Conservation (phyloP, 805 yeast species). For the Hanseniaspora pseudoguilliermondii region DNA sequence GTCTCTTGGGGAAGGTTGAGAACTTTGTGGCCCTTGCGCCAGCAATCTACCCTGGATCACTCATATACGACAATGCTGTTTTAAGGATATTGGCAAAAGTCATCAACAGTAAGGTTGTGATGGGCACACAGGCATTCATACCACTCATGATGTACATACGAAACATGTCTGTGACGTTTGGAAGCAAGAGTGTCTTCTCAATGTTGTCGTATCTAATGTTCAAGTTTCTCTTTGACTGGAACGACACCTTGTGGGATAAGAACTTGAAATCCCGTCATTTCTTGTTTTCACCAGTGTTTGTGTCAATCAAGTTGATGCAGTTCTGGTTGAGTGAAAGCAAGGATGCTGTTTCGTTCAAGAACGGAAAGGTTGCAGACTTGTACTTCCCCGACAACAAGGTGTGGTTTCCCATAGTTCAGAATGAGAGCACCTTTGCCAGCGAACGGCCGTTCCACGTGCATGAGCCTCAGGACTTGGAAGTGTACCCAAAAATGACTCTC, state of each 20-base stretch:
- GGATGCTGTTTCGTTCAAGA: conserved; percentile 33
- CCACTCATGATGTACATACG: conserved; percentile 60
- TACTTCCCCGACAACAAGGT: conserved; percentile 39
- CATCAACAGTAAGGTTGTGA: conserved; percentile 37
- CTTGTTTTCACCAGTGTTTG: conserved; percentile 72
- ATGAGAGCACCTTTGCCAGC: conserved; percentile 13
- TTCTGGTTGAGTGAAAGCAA: conserved; percentile 68
- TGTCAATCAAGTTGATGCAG: conserved; percentile 67
- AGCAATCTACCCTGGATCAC: conserved; percentile 76
- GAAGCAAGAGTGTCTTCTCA: conserved; percentile 40
- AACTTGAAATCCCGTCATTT: conserved; percentile 60
- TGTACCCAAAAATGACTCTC: conserved; percentile 48
- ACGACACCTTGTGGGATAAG: conserved; percentile 61
- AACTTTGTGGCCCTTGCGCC: conserved; percentile 75
- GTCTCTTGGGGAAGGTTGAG: conserved; percentile 43
- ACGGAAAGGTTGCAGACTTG: conserved; percentile 22
- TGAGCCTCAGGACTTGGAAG: conserved; percentile 27
- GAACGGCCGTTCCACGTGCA: conserved; percentile 20
- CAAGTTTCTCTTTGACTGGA: conserved; percentile 80
- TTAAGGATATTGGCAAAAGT: conserved; percentile 49
- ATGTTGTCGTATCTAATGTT: conserved; percentile 67
- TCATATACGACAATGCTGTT: conserved; percentile 50
- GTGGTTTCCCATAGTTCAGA: conserved; percentile 39
- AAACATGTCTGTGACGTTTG: conserved; percentile 30
- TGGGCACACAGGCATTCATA: conserved; percentile 69